Base-by-base conservation (phyloP, 1,284 basidiomycete genomes). In the Sparassis latifolia region DNA sequence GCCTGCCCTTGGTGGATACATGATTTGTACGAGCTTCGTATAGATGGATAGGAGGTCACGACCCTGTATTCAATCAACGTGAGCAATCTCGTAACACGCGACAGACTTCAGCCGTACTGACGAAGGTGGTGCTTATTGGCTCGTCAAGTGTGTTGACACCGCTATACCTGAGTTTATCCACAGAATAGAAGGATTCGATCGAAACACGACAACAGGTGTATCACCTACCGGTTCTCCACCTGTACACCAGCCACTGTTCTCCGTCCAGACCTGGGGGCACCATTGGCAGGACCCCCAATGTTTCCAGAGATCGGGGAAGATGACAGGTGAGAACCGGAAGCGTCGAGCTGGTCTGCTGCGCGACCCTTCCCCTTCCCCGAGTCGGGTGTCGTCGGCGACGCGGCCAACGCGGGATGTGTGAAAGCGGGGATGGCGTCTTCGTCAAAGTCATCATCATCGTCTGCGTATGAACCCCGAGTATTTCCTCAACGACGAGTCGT, bases 31-130 rank as follows among this genome's bases (percentile, higher is more conserved):
- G 4, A 97, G 78, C 68, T 97, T 97, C 37, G 84, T 78, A 63
- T 93, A 94, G 58, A 97, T 94, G 0, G 93, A 95, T 10, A 84
- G 65, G 27, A 96, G 72, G 66, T 97, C 93, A 46, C 93, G 83
- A 62, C 82, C 82, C 92, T 96, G 62, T 46, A 37, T 33, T 43
- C 37, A 33, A 39, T 44, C 50, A 48, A 42, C 40, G 30, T 10
- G 39, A 29, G 28, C 29, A 31, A 12, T 20, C 20, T 9, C 29
- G 7, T 5, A 5, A 30, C 7, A 39, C 42, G 33, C 27, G 27
- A 28, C 20, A 20, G 20, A 5, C 31, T 9, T 31, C 3, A 38
- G 43, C 10, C 44, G 48, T 33, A 74, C 89, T 58, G 58, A 95
- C 94, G 57, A 97, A 93, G 0, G 94, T 97, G 20, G 81, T 79